Base-by-base conservation (phyloP, 345 rosid species). In the Linum lewisii region DNA sequence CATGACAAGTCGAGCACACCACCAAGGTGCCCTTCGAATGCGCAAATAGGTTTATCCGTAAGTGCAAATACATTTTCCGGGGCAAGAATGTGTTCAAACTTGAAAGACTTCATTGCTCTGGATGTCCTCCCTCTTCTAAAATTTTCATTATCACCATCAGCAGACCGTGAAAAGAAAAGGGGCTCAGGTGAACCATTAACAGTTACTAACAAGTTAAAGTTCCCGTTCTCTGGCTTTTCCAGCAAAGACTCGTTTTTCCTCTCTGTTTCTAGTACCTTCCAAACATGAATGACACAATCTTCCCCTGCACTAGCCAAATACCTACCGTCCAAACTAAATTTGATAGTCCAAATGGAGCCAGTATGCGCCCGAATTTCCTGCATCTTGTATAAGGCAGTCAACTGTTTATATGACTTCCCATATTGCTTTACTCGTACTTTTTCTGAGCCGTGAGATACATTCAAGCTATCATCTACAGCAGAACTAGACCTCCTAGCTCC, bases 281-380 rank as follows among this genome's bases (percentile, higher is more conserved):
- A 86, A 54, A 93, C 69, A 75, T 82, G 94, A 71, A 93, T 93
- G 52, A 81, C 72, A 24, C 91, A 73, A 64, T 93, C 99, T 86
- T 93, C 99, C 24, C 97, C 99, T 0, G 95, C 97, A 78, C 91
- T 93, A 4, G 99, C 99, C 68, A 93, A 86, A 79, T 86, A 83
- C 59, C 80, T 84, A 15, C 97, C 99, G 65, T 89, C 97, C 81
- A 85, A 76, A 76, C 99, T 93, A 64, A 93, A 93, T 77, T 83
- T 88, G 57, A 93, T 88, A 61, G 89, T 77, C 99, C 97, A 93
- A 52, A 93, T 85, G 6, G 95, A 93, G 24, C 99, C 99, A 8
- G 67, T 81, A 63, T 93, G 99, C 0, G 97, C 99, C 38, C 81
- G 97, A 69, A 93, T 84, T 79, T 93, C 97, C 72, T 86, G 99